A percentile compares a stretch with the other conserved stretches of the same genome.
These are phyloP conservation scores for Neurospora sp. DNA, from an alignment of 2,329 filamentous ascomycete genomes.

Conservation along the genomic window DNA sequence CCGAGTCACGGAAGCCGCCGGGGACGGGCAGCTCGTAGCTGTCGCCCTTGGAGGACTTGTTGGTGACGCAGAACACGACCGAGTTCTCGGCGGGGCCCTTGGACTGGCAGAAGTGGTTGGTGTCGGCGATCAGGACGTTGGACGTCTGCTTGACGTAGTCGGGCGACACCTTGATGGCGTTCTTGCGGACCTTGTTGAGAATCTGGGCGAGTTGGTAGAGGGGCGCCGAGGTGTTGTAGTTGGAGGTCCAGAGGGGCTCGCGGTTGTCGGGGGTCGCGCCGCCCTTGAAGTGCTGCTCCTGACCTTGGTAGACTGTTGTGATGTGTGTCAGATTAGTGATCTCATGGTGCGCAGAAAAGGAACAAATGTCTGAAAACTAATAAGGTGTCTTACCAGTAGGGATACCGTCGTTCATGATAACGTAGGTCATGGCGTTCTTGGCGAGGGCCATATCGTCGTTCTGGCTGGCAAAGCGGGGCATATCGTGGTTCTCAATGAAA, in stretches of 20 bases:
- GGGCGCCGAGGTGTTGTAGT: slow-evolving; percentile 34
- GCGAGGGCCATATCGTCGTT: slow-evolving; percentile 45
- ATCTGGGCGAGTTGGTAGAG: slow-evolving; percentile 39
- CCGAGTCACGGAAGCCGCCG: slow-evolving; percentile 16
- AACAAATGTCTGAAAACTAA: neutral
- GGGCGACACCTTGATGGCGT: slow-evolving; percentile 14
- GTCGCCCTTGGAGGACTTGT: slow-evolving; percentile 18
- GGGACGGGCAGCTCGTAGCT: slow-evolving; percentile 15
- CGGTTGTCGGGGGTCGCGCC: slow-evolving; percentile 39
- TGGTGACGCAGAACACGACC: slow-evolving; percentile 21
- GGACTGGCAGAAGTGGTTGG: slow-evolving; percentile 19
- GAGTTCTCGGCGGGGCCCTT: slow-evolving; percentile 19
- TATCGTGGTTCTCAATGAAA: slow-evolving; percentile 53
- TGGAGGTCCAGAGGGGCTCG: slow-evolving; percentile 49
- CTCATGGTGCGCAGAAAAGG: neutral
- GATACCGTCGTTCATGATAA: slow-evolving; percentile 51
- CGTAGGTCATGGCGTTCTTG: slow-evolving; percentile 52
- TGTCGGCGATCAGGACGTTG: slow-evolving; percentile 15
- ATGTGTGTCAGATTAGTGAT: neutral
- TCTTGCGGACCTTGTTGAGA: slow-evolving; percentile 21
- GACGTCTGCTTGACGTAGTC: slow-evolving; percentile 13
- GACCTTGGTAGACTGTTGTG: slow-evolving; percentile 47
- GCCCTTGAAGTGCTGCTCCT: slow-evolving; percentile 51
- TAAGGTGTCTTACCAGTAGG: slow-evolving; percentile 17
- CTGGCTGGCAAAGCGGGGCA: slow-evolving; percentile 40